Evolutionary conservation across 2,329 filamentous ascomycete genomes (phyloP).

Genomic region (Boeremia lycopersici): DNA sequence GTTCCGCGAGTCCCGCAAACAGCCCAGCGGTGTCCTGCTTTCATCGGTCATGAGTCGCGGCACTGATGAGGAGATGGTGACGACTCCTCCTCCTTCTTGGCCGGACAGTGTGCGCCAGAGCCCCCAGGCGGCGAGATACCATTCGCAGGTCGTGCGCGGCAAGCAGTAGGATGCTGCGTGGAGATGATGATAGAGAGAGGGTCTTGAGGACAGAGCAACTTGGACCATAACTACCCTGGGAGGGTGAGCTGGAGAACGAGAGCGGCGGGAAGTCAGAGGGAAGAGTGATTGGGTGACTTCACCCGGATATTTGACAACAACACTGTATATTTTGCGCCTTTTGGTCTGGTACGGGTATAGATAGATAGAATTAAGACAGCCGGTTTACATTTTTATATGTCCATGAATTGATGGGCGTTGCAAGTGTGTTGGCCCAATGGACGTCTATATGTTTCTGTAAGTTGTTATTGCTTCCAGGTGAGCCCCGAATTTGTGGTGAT

Average conservation of each 20-base stretch:
- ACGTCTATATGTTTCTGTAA: no score
- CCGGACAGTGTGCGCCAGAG: neutral
- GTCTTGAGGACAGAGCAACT: neutral
- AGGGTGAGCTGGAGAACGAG: neutral
- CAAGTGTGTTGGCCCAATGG: no score
- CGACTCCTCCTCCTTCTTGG: neutral
- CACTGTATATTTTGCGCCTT: neutral
- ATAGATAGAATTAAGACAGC: no score
- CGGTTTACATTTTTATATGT: no score
- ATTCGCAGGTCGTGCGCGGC: neutral
- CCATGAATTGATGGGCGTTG: no score
- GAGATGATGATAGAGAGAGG: neutral
- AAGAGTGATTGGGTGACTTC: neutral
- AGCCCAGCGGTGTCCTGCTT: conserved; percentile 15
- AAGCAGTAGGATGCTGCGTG: neutral
- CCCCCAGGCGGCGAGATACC: neutral
- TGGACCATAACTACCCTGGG: neutral
- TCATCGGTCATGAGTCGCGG: conserved; percentile 38
- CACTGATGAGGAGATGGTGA: conserved; percentile 22
- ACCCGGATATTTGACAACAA: neutral
- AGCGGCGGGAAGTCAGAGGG: neutral
- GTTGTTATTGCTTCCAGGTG: no score
- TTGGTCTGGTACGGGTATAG: neutral
- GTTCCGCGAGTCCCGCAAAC: conserved; percentile 15
- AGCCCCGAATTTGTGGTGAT: no score